Conservation (phyloP, 2,329 filamentous ascomycete genomes). For the Botrytis tulipae region DNA sequence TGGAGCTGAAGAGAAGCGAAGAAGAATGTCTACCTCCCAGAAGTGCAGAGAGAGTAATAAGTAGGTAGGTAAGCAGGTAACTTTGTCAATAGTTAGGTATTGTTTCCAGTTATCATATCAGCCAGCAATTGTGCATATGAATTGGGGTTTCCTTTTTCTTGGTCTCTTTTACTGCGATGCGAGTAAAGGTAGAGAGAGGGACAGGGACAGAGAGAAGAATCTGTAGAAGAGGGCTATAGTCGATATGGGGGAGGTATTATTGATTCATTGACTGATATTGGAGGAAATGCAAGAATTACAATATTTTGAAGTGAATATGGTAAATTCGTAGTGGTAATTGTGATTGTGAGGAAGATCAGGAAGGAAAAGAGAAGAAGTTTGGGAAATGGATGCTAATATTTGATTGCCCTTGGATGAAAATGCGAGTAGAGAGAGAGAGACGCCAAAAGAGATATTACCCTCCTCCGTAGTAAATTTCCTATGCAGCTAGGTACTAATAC, state of each 20-base stretch:
- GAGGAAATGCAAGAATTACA: neutral
- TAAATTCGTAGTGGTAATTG: neutral
- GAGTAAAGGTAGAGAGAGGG: neutral
- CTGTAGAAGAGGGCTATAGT: neutral
- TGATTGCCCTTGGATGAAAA: neutral
- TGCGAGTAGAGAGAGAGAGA: neutral
- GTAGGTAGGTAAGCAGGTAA: neutral
- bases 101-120: neutral
- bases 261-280: neutral
- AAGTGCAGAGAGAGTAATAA: neutral
- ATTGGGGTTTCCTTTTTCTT: neutral
- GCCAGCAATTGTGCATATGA: slow-evolving; percentile 1
- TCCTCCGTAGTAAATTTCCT: neutral
- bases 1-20: neutral
- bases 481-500: neutral
- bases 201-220: neutral
- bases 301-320: neutral
- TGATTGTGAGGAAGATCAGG: neutral
- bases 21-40: neutral
- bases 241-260: neutral
- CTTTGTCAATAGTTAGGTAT: neutral
- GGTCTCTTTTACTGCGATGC: neutral
- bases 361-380: neutral
- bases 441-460: neutral
- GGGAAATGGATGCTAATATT: neutral